phyloP scores from a whole-genome alignment of 495 filamentous ascomycete genomes.

The Daldinia bambusicola region DNA sequence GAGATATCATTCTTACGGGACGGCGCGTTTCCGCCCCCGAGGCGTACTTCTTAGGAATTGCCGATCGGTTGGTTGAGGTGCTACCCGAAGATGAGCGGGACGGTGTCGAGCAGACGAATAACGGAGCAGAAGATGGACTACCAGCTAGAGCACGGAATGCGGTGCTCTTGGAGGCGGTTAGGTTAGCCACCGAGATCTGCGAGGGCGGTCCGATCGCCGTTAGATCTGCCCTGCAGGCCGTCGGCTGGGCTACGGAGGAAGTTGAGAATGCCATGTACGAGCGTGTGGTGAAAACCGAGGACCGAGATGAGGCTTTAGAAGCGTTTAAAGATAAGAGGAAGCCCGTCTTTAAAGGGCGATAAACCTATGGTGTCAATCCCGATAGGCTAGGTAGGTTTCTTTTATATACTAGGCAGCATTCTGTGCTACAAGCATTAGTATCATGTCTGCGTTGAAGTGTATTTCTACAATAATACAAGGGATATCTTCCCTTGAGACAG shows the following conservation, averaged over 20 bases:
- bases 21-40: conserved; percentile 80
- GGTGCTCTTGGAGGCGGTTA: conserved; percentile 77
- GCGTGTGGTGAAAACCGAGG: conserved; percentile 80
- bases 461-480: too few relatives aligned
- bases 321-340: conserved; percentile 93
- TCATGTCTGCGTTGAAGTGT: too few relatives aligned
- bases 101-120: conserved; percentile 54
- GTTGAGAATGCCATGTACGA: conserved; percentile 83
- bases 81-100: conserved; percentile 65
- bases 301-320: conserved; percentile 83
- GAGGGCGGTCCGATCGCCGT: conserved; percentile 86
- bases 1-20: conserved; percentile 88
- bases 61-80: conserved; percentile 82
- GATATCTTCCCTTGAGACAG: too few relatives aligned
- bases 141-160: conserved; percentile 63
- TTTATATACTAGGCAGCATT: background rate
- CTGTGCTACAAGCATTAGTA: too few relatives aligned
- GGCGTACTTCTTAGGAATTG: conserved; percentile 84
- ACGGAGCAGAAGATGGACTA: conserved; percentile 48
- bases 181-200: conserved; percentile 82
- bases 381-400: background rate
- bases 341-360: conserved; percentile 80
- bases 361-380: conserved; percentile 6
- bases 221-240: conserved; percentile 75
- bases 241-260: conserved; percentile 71